Evolutionary conservation across 345 rosid genomes (phyloP).

Genomic region (Hibiscus syriacus): DNA sequence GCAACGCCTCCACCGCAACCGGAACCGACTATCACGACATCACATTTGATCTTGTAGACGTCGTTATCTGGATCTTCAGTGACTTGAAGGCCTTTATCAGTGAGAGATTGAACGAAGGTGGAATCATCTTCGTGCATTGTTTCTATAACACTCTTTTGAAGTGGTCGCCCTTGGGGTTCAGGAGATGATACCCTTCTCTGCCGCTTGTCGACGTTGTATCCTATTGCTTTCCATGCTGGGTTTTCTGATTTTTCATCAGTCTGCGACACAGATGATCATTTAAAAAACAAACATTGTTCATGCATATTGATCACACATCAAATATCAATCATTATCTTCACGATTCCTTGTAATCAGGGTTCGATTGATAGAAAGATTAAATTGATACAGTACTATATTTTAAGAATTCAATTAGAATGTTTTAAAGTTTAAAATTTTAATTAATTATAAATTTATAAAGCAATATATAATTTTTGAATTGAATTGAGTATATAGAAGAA

Average conservation of each 20-base stretch:
- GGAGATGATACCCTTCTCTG: constrained; percentile 8
- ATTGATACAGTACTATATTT: too few species aligned
- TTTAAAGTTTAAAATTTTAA: too few species aligned
- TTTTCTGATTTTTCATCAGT: constrained; percentile 40
- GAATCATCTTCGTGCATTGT: constrained; percentile 32
- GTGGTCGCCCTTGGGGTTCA: constrained; percentile 29
- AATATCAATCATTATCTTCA: neutral
- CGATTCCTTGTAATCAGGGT: neutral
- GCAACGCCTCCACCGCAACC: constrained; percentile 76
- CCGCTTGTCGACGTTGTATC: constrained; percentile 35
- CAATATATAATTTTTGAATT: too few species aligned
- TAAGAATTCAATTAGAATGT: too few species aligned
- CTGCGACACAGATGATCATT: constrained; percentile 19
- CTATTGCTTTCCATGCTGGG: constrained; percentile 63
- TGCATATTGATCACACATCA: neutral
- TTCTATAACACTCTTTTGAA: constrained; percentile 48
- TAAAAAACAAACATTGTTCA: neutral
- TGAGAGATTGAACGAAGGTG: constrained; percentile 35
- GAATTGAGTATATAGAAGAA: too few species aligned
- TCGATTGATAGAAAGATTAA: too few species aligned
- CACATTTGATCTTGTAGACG: constrained; percentile 46
- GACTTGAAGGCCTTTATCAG: constrained; percentile 42
- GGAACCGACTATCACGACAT: constrained; percentile 53
- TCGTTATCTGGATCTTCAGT: constrained; percentile 24
- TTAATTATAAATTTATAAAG: too few species aligned